Percentiles rank a stretch among this genome's conserved stretches.
Conservation (phyloP, 2,329 filamentous ascomycete genomes). For the Penicillium aurantiogriseum region DNA sequence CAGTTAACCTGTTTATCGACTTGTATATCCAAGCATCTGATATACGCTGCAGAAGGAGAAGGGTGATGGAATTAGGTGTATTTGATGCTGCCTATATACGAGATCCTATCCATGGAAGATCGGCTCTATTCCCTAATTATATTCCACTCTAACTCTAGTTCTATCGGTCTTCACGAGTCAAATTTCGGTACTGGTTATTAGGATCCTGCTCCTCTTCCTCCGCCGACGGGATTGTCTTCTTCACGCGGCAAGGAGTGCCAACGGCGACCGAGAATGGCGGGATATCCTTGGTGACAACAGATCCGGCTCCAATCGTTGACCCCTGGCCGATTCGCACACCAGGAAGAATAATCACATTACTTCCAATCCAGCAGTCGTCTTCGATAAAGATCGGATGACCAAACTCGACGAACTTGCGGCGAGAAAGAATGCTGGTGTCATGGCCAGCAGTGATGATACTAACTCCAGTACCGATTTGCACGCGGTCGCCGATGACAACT, state of each 20-base stretch:
- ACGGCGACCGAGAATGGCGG: slow-evolving; percentile 33
- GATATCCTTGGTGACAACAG: slow-evolving; percentile 42
- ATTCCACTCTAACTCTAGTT: not conserved
- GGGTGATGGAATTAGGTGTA: no score
- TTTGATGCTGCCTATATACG: no score
- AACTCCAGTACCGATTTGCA: slow-evolving; percentile 55
- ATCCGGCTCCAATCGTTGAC: slow-evolving; percentile 41
- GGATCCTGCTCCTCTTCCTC: slow-evolving; percentile 26
- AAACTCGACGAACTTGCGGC: slow-evolving; percentile 52
- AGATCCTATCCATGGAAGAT: no score
- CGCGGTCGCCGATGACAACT: slow-evolving; percentile 54
- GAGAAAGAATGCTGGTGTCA: slow-evolving; percentile 50
- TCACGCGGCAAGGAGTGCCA: slow-evolving; percentile 23
- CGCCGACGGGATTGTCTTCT: slow-evolving; percentile 19
- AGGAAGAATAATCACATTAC: slow-evolving; percentile 45
- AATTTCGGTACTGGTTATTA: slow-evolving; percentile 22
- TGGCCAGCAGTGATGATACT: slow-evolving; percentile 55
- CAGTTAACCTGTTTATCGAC: no score
- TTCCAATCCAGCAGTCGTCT: slow-evolving; percentile 52
- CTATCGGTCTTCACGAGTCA: not conserved
- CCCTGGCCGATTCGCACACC: slow-evolving; percentile 46
- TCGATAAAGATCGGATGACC: slow-evolving; percentile 50
- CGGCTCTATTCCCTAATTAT: not conserved
- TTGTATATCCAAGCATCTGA: no score
- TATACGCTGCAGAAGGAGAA: no score